Percentiles rank a stretch among this genome's conserved stretches.
Evolutionary conservation across 345 rosid species (phyloP).

Genomic region (Gossypium herbaceum): DNA sequence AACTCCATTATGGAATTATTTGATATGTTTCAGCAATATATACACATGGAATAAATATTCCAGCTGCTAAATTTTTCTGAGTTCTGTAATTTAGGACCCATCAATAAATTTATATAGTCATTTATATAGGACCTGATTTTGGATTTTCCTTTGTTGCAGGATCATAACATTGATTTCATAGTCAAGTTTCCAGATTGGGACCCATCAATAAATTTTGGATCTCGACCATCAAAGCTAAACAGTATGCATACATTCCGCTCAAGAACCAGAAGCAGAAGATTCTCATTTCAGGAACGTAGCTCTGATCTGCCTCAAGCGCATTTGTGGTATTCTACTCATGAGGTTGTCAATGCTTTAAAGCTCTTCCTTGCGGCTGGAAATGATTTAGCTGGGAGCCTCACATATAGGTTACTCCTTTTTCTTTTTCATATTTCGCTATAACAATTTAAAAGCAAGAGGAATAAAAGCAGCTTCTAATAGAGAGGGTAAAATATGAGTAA

Average conservation of each 20-base stretch:
- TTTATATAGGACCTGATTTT: background rate
- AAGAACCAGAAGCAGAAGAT: slow-evolving; percentile 44
- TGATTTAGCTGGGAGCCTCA: slow-evolving; percentile 54
- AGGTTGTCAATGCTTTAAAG: slow-evolving; percentile 53
- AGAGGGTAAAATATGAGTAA: background rate
- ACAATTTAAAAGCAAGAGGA: background rate
- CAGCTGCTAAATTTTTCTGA: background rate
- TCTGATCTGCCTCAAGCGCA: slow-evolving; percentile 65
- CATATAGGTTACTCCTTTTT: slow-evolving; percentile 55
- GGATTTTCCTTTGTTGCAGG: slow-evolving; percentile 42
- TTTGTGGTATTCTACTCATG: slow-evolving; percentile 72
- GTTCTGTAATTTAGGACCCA: slow-evolving; percentile 12
- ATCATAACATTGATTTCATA: slow-evolving; percentile 91
- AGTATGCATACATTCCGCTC: slow-evolving; percentile 25
- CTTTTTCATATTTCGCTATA: background rate
- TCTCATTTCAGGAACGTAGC: slow-evolving; percentile 40
- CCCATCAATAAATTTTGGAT: slow-evolving; percentile 42
- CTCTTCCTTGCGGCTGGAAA: slow-evolving; percentile 71
- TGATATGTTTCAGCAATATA: background rate
- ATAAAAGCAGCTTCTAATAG: background rate
- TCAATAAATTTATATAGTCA: too few relatives aligned
- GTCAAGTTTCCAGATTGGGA: slow-evolving; percentile 91
- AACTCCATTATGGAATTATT: background rate
- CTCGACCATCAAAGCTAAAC: slow-evolving; percentile 27
- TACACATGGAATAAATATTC: background rate